Evolutionary conservation across 768 basidiomycete genomes (phyloP), one percentile per base, ranked within the genome.

Genomic region (Leccinum fibrillosum): DNA sequence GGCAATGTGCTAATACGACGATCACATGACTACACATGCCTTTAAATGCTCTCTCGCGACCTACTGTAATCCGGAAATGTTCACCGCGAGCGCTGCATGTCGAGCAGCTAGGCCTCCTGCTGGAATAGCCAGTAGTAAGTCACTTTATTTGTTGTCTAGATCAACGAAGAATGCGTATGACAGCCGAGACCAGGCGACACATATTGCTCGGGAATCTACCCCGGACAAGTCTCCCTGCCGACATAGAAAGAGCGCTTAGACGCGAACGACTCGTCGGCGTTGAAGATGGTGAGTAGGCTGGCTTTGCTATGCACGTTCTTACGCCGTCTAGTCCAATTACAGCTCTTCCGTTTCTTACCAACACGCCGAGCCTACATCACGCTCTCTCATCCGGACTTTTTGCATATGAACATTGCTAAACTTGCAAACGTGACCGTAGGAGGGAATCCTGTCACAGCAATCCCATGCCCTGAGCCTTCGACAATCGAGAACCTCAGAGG

Each of bases 261-360:
- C 75, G 75, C 52, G 73, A 74, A 26, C 74, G 74, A 32, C 68
- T 82, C 21, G 70, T 77, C 39, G 84, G 80, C 32, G 74, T 86
- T 30, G 69, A 75, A 7, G 73, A 83, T 53, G 64, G 72, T 74
- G 53, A 61, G 67, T 52, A 19, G 10, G 13, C 39, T 15, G 25
- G 10, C 54, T 30, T 17, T 53, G 4, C 8, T 13, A 54, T 37
- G 54, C 48, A 11, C 9, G 21, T 39, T 54, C 66, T 68, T 58
- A 64, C 30, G 6, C 52, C 13, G 12, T 35, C 15, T 26, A 90
- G 89, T 86, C 25, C 75, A 80, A 19, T 65, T 89, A 28, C 76
- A 85, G 53, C 89, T 92, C 64, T 63, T 76, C 39, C 79, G 79
- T 53, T 88, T 89, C 71, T 66, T 73, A 23, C 86, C 88, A 7